Evolutionary conservation across 1,284 basidiomycete genomes (phyloP), one percentile per base, ranked within the genome.

Genomic region (Phellopilus nigrolimitatus): DNA sequence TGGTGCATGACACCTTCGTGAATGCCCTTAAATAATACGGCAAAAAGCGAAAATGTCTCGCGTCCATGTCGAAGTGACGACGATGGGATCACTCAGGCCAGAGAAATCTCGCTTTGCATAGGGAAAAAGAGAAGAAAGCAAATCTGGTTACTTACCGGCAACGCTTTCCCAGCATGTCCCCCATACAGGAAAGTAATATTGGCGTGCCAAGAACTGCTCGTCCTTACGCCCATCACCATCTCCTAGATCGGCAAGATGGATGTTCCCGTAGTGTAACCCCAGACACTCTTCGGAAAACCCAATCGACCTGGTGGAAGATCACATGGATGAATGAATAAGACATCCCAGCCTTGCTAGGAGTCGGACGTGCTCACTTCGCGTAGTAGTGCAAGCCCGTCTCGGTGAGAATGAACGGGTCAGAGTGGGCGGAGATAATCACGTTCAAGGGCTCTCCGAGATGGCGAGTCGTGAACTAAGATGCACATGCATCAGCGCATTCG

Each of bases 231-330:
- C 72, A 9, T 69, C 61, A 1, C 73, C 73, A 56, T 76, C 74
- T 19, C 72, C 74, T 15, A 75, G 66, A 56, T 75, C 66, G 12
- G 74, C 74, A 19, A 68, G 59, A 59, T 76, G 74, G 22, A 71
- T 60, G 46, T 66, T 62, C 1, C 74, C 74, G 44, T 68, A 64
- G 59, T 76, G 74, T 41, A 75, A 56, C 3, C 74, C 74, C 7
- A 76, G 59, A 56, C 73, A 75, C 57, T 75, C 73, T 52, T 67
- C 65, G 5, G 69, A 69, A 61, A 86, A 91, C 3, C 87, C 88
- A 27, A 91, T 75, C 3, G 87, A 88, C 64, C 86, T 65, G 31
- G 28, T 65, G 36, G 28, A 40, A 36, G 21, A 51, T 7, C 12
- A 8, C 8, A 9, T 41, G 41, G 27, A 22, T 19, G 13, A 47